phyloP scores from a whole-genome alignment of 768 basidiomycete genomes.

The Tricholoma sp. region DNA sequence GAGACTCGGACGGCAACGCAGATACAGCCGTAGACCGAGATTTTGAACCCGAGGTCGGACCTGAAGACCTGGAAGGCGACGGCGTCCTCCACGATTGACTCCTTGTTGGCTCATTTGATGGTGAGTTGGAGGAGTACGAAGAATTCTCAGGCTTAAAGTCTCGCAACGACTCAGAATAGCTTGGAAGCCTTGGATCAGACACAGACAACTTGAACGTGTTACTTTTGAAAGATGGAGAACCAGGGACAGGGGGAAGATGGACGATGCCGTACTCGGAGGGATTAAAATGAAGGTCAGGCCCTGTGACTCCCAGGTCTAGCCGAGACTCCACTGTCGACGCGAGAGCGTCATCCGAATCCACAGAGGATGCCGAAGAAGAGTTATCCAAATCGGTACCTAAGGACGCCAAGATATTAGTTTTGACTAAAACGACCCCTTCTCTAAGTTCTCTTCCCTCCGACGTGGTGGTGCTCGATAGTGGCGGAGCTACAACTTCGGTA shows the following conservation, averaged over 20 bases:
- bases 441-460: neutral
- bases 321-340: neutral
- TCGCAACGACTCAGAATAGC: too few species aligned
- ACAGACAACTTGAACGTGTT: neutral
- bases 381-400: neutral
- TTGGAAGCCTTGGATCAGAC: neutral
- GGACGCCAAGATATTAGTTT: neutral
- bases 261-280: conserved; percentile 37
- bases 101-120: conserved; percentile 8
- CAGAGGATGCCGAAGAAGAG: neutral
- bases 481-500: neutral
- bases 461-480: neutral
- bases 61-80: conserved; percentile 4
- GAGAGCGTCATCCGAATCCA: conserved; percentile 3
- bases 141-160: neutral
- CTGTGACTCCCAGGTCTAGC: conserved; percentile 6
- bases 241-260: conserved; percentile 32
- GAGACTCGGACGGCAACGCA: conserved; percentile 10
- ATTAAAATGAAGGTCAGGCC: conserved; percentile 27
- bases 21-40: conserved; percentile 12
- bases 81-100: neutral
- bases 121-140: neutral
- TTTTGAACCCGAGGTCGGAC: neutral
- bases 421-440: neutral
- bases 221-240: conserved; percentile 8